Conservation (phyloP, 352 stramenopile genomes). For the Globisporangium cederbergense region DNA sequence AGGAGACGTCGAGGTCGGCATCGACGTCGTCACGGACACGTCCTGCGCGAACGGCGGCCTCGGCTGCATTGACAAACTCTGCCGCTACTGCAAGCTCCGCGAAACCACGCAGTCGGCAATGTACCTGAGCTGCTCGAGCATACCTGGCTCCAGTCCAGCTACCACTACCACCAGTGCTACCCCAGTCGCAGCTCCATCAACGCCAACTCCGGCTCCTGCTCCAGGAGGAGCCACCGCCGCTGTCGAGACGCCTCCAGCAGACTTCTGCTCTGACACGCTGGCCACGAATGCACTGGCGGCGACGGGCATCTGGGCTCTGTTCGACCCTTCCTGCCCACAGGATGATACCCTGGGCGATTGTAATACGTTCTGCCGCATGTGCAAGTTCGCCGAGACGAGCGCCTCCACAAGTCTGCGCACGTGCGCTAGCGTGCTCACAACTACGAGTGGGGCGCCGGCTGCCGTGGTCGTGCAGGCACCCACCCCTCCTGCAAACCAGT, state of each 20-base stretch:
- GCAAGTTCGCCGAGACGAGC: slow-evolving; percentile 15
- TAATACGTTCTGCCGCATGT: slow-evolving; percentile 14
- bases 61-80: slow-evolving; percentile 19
- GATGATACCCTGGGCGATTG: slow-evolving; percentile 6
- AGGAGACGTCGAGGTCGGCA: slow-evolving; percentile 10
- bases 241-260: not conserved
- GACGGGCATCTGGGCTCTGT: slow-evolving; percentile 9
- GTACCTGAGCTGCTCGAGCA: slow-evolving; percentile 24
- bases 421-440: slow-evolving; percentile 1
- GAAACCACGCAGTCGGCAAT: slow-evolving; percentile 30
- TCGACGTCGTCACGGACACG: slow-evolving; percentile 17
- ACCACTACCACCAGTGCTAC: not conserved
- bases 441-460: not conserved
- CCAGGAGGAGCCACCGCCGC: not conserved
- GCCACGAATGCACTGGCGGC: not conserved
- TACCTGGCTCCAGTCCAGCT: not conserved
- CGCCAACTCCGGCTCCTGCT: not conserved
- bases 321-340: slow-evolving; percentile 13
- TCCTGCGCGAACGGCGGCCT: slow-evolving; percentile 7
- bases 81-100: slow-evolving; percentile 35
- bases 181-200: not conserved
- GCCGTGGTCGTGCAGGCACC: not conserved
- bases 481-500: slow-evolving; percentile 4
- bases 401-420: not conserved
- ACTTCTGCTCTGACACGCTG: slow-evolving; percentile 6